Evolutionary conservation across 2,329 filamentous ascomycete genomes (phyloP), one percentile per base, ranked within the genome.

Genomic region (Ambrosiella cleistominuta): DNA sequence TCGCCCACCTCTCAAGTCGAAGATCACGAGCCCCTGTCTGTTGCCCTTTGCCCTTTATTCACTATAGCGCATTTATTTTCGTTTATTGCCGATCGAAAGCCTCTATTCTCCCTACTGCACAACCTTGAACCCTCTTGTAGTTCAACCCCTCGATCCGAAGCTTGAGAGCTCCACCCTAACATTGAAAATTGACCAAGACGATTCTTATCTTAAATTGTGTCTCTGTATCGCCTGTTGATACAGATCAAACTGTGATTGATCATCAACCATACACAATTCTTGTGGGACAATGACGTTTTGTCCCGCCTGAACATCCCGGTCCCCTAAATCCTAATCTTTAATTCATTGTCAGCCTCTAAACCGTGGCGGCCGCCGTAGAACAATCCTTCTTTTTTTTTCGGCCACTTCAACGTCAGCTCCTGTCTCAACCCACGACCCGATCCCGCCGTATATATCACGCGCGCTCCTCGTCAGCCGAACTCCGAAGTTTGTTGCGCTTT

Each of bases 251-350:
- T 9, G 47, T 35, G 15, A 51, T 51, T 35, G 8, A 35, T 51
- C 4, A 15, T 27, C 6, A 15, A 12, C 19, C 17, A n/a, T 36
- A n/a, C 47, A 19, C 8, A 35, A 13, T 15, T 51, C 2, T 6
- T 19, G 56, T 57, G 37, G 56, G 47, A 57, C 56, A 57, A 57
- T 57, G 56, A 57, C 56, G 47, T 57, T 57, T 57, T 57, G 56
- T 57, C 17, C 47, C 35, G 45, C 15, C 52, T 57, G 42, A 57
- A 52, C 42, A 51, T 39, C 47, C 49, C 19, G 15, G 39, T 57
- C 36, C 42, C 45, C 11, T 17, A 40, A 47, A 15, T 47, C 35
- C 44, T 12, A 37, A 51, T 57, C 38, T 17, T 50, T 11, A 36
- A 27, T 19, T 56, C 36, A 12, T 8, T 40, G 2, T 55, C 40